These are phyloP conservation scores for Daucus carota DNA, from an alignment of 129 eudicot species.

Conservation along the genomic window DNA sequence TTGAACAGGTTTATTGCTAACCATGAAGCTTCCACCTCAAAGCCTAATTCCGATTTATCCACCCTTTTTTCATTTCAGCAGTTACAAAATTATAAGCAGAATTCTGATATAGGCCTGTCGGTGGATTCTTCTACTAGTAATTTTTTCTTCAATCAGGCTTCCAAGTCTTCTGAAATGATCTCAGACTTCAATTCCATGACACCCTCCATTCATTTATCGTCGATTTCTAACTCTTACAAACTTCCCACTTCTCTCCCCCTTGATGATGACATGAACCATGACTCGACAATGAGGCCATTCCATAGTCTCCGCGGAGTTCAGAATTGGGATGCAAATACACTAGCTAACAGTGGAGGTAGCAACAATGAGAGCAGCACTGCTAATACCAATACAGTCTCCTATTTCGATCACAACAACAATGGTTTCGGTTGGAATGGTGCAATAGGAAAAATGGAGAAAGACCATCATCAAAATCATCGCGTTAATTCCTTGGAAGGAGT, in stretches of 20 bases:
- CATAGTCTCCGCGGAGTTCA: conserved; percentile 14
- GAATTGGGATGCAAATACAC: conserved; percentile 37
- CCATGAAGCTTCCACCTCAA: conserved; percentile 34
- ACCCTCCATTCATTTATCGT: not conserved
- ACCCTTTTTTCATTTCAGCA: conserved; percentile 31
- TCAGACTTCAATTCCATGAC: conserved; percentile 19
- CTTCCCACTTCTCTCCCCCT: not conserved
- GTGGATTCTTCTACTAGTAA: conserved; percentile 20
- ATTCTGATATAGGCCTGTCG: conserved; percentile 17
- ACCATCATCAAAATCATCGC: conserved; percentile 16
- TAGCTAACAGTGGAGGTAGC: conserved; percentile 24
- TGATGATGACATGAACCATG: conserved; percentile 10
- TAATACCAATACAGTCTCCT: conserved; percentile 4
- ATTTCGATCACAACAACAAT: conserved; percentile 23
- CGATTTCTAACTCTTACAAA: not conserved
- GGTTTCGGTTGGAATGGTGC: conserved; percentile 36
- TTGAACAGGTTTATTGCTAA: conserved; percentile 40
- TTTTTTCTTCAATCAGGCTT: conserved; percentile 31
- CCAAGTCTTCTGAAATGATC: conserved; percentile 25
- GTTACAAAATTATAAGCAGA: conserved; percentile 13
- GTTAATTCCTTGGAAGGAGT: conserved; percentile 11
- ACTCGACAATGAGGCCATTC: conserved; percentile 11
- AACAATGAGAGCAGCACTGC: conserved; percentile 13
- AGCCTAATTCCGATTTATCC: conserved; percentile 25
- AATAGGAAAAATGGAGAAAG: conserved; percentile 27